phyloP scores from a whole-genome alignment of 1,284 basidiomycete genomes.

The Rugosomyces carneus region DNA sequence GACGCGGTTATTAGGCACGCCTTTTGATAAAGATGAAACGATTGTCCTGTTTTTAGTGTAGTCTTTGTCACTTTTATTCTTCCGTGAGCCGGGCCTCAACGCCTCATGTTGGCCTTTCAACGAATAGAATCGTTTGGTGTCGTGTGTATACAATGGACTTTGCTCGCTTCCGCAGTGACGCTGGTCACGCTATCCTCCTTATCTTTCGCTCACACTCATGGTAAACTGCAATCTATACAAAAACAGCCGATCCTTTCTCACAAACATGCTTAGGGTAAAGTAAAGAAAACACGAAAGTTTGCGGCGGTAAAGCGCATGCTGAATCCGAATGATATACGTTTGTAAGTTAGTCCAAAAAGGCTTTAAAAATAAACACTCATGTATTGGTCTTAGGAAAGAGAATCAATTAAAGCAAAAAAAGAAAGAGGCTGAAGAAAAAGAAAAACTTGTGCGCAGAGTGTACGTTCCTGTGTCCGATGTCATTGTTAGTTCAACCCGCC shows the following conservation, averaged over 20 bases:
- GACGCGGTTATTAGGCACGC: background rate
- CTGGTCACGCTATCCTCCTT: background rate
- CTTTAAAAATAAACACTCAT: too few species aligned
- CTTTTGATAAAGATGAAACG: background rate
- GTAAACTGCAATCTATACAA: slow-evolving; percentile 4
- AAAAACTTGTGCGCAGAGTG: slow-evolving; percentile 67
- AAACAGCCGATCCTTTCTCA: background rate
- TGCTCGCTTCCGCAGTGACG: background rate
- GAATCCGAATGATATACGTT: slow-evolving; percentile 88
- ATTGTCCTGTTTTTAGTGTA: too few species aligned
- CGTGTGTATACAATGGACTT: background rate
- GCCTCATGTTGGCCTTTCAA: background rate
- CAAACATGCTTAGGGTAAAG: slow-evolving; percentile 65
- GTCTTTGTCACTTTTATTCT: too few species aligned
- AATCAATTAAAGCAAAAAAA: slow-evolving; percentile 75
- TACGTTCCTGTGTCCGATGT: slow-evolving; percentile 30
- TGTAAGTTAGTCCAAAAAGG: slow-evolving; percentile 51
- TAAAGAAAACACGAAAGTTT: slow-evolving; percentile 93
- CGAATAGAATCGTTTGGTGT: too few species aligned
- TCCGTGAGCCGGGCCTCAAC: too few species aligned
- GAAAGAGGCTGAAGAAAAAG: slow-evolving; percentile 71
- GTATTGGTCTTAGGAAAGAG: slow-evolving; percentile 52
- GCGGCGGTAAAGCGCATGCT: slow-evolving; percentile 93
- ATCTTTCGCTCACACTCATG: background rate
- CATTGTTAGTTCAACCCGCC: slow-evolving; percentile 17